These are phyloP conservation scores for Neurospora cerealis DNA, from an alignment of 495 filamentous ascomycete species.

Conservation along the genomic window DNA sequence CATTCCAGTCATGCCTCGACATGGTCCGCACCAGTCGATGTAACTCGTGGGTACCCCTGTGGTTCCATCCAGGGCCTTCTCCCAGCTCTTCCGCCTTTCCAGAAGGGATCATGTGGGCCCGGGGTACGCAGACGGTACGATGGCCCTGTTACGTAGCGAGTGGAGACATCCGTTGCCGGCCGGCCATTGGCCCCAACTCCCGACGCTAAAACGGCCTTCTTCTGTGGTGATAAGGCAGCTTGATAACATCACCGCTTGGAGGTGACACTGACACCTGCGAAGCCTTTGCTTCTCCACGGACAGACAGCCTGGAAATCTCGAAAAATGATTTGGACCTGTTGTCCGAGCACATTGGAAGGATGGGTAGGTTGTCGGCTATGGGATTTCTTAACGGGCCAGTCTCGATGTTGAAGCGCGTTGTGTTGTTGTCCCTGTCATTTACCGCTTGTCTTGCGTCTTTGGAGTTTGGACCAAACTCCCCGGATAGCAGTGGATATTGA, in stretches of 20 bases:
- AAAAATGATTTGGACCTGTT: not conserved
- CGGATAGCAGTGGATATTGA: not conserved
- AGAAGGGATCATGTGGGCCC: not conserved
- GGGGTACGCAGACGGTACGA: slow-evolving; percentile 8
- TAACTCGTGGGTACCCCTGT: slow-evolving; percentile 6
- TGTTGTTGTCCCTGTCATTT: slow-evolving; percentile 4
- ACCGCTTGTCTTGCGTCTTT: slow-evolving; percentile 10
- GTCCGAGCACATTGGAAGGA: not conserved
- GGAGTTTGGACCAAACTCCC: not conserved
- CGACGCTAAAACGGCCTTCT: slow-evolving; percentile 14
- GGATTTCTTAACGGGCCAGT: not conserved
- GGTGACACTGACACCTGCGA: not conserved
- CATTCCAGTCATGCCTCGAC: not conserved
- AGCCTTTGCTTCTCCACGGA: not conserved
- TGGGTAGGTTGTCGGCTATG: not conserved
- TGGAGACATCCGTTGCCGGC: not conserved
- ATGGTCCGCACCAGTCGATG: slow-evolving; percentile 1
- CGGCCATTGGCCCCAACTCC: not conserved
- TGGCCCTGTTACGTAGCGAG: slow-evolving; percentile 4
- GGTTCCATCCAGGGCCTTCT: not conserved
- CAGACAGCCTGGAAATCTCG: not conserved
- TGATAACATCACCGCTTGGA: slow-evolving; percentile 17
- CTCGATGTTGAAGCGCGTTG: not conserved
- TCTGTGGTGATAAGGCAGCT: slow-evolving; percentile 19
- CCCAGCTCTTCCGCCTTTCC: not conserved